These are phyloP conservation scores for Dimocarpus longan DNA, from an alignment of 345 rosid genomes.

Conservation along the genomic window DNA sequence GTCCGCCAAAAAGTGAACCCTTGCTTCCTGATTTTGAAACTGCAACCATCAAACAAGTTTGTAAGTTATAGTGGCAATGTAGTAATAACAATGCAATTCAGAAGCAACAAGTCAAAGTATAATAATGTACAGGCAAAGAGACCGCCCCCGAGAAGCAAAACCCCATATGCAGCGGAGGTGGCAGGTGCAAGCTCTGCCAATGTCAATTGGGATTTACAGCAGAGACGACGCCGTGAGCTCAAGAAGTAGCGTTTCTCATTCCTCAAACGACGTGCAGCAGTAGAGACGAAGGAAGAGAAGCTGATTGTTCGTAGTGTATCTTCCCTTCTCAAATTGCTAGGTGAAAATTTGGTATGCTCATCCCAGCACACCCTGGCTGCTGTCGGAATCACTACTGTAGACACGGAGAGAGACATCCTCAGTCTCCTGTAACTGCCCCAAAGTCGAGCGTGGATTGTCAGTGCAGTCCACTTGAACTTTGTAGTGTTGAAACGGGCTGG, in stretches of 20 bases:
- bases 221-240: slow-evolving; percentile 22
- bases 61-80: neutral
- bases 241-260: slow-evolving; percentile 19
- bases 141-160: slow-evolving; percentile 71
- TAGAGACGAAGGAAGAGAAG: slow-evolving; percentile 6
- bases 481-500: too few species aligned
- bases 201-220: slow-evolving; percentile 56
- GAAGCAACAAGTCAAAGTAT: neutral
- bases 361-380: neutral
- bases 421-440: neutral
- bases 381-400: neutral
- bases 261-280: slow-evolving; percentile 7
- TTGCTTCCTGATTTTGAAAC: slow-evolving; percentile 72
- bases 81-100: neutral
- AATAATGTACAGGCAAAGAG: slow-evolving; percentile 64
- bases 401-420: neutral
- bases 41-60: slow-evolving; percentile 26
- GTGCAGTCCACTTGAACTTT: neutral
- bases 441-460: neutral
- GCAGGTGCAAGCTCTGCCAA: slow-evolving; percentile 67
- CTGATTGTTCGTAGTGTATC: neutral
- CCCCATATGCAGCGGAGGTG: slow-evolving; percentile 69
- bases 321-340: neutral
- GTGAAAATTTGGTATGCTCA: neutral
- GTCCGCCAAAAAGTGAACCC: slow-evolving; percentile 79